Conservation (phyloP, 805 yeast species). For the Yarrowia sp. region DNA sequence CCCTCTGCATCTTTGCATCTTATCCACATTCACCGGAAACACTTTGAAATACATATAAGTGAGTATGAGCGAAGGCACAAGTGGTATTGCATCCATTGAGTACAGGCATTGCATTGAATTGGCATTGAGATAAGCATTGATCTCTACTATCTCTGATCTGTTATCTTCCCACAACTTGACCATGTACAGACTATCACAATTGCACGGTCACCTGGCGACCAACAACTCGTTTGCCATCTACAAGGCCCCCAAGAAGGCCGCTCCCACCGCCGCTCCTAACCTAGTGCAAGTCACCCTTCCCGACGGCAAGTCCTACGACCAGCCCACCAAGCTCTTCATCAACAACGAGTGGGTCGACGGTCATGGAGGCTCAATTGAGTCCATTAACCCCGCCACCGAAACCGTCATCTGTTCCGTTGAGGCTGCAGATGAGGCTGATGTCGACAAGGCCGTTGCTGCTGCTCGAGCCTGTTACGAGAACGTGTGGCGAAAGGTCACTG, state of each 20-base stretch:
- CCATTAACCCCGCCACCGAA: conserved; percentile 71
- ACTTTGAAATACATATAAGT: not conserved
- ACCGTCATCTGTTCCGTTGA: conserved; percentile 64
- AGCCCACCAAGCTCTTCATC: conserved; percentile 81
- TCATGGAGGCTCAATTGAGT: conserved; percentile 56
- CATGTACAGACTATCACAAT: conserved; percentile 11
- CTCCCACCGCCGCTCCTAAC: conserved; percentile 5
- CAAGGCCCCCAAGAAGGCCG: conserved; percentile 16
- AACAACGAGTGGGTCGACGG: conserved; percentile 72
- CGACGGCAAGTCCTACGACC: conserved; percentile 68
- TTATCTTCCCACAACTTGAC: not conserved
- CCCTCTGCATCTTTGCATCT: not conserved
- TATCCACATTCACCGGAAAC: not conserved
- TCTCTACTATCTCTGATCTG: too few species aligned
- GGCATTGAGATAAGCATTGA: not conserved
- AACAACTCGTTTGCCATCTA: conserved; percentile 4
- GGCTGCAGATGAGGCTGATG: conserved; percentile 75
- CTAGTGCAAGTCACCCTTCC: conserved; percentile 45
- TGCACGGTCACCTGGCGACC: not conserved
- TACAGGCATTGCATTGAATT: not conserved
- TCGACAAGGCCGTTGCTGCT: conserved; percentile 80
- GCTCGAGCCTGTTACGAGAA: conserved; percentile 74
- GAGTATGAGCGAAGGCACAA: not conserved
- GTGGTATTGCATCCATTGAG: not conserved
- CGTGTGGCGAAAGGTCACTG: conserved; percentile 68